Evolutionary conservation across 371 early-diverging fungal genomes (phyloP), one percentile per base, ranked within the genome.

Genomic region (Phascolomyces articulosus): DNA sequence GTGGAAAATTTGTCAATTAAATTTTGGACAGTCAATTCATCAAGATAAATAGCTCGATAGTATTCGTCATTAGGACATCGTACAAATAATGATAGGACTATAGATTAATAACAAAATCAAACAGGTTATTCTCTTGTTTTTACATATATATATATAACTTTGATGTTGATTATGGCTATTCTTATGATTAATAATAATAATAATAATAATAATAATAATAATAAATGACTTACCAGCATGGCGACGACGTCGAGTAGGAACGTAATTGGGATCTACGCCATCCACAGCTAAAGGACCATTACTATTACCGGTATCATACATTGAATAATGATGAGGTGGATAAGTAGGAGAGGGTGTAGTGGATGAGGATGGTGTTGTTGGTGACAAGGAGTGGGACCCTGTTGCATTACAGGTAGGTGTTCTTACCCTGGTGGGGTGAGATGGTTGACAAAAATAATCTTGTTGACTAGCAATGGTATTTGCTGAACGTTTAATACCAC

Each of bases 31-130:
- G 83, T 83, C 2, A 73, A 66, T 16, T 74, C 67, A 40, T 87
- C 84, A 4, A 87, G 74, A 59, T 87, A 87, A 21, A 85, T 70
- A 0, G 87, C 87, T 9, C 84, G 72, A 61, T 81, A 76, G 3
- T 75, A 48, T 54, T 84, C 85, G 24, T 73, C 67, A 20, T 53
- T 40, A 1, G 74, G 74, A 40, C 84, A 78, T 34, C 78, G 78
- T 28, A 78, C 77, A 65, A 83, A 87, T 10, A 87, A 65, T 34
- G 85, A 79, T 1, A 85, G 73, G 40, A 79, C 82, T 80, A n/a
- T n/a, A n/a, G n/a, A n/a, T n/a, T n/a, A 60, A 44, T 44, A n/a
- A 26, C 18, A 40, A 58, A 54, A 31, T 6, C 3, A 34, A 34
- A 34, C 34, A 34, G 34, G 2, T n/a, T n/a, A n/a, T n/a, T n/a